Evolutionary conservation across 2,329 filamentous ascomycete species (phyloP).

Genomic region (Penicillium sp.): DNA sequence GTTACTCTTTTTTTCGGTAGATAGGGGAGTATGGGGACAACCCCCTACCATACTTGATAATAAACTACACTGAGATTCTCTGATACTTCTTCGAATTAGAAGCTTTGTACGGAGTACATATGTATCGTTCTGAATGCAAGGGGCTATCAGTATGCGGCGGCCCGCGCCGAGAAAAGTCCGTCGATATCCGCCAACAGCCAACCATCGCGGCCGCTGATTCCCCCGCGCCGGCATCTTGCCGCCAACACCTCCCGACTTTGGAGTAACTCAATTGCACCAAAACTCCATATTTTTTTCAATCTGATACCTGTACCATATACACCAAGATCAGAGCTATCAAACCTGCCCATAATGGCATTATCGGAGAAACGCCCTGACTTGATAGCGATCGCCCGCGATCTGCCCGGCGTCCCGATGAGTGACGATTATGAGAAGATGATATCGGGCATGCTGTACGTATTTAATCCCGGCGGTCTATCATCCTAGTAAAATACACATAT

Average conservation of each 20-base stretch:
- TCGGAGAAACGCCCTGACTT: slow-evolving; percentile 38
- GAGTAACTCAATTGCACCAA: background rate
- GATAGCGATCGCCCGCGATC: slow-evolving; percentile 37
- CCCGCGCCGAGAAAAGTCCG: background rate
- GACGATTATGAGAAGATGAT: slow-evolving; percentile 47
- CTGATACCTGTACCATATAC: background rate
- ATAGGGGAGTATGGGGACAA: background rate
- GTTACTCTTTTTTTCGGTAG: background rate
- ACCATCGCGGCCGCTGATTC: background rate
- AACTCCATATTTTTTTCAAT: background rate
- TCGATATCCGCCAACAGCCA: background rate
- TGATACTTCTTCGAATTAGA: background rate
- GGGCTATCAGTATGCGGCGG: background rate
- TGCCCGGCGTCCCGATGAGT: slow-evolving; percentile 37
- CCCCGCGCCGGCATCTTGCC: background rate
- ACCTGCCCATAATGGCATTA: slow-evolving; percentile 31
- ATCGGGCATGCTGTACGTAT: slow-evolving; percentile 43
- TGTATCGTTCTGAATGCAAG: background rate
- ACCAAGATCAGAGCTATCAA: background rate
- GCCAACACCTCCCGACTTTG: background rate
- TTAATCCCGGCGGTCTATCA: background rate
- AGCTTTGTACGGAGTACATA: background rate
- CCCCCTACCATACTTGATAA: background rate
- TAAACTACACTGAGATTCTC: background rate
- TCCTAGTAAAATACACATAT: background rate